Conservation (phyloP, 345 rosid species). For the Hevea brasiliensis region DNA sequence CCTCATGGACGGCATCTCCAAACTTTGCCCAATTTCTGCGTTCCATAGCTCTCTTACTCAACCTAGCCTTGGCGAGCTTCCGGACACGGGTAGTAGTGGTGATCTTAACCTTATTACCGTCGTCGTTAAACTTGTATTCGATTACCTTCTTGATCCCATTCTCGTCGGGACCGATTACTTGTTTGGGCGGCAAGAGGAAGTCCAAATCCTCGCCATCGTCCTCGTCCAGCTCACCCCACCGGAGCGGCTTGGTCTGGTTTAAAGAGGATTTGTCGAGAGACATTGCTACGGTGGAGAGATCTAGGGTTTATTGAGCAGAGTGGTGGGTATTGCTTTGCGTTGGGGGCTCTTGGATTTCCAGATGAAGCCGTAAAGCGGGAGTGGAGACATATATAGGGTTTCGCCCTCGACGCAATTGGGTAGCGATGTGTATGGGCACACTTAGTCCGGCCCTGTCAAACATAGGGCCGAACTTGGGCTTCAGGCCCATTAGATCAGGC, state of each 20-base stretch:
- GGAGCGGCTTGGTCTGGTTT: constrained; percentile 33
- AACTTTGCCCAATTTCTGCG: constrained; percentile 55
- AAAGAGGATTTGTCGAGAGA: not conserved
- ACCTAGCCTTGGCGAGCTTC: constrained; percentile 49
- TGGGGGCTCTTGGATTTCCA: too few relatives aligned
- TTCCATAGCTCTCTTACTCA: constrained; percentile 47
- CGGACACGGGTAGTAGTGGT: constrained; percentile 62
- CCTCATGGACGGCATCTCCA: constrained; percentile 55
- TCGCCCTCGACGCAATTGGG: too few relatives aligned
- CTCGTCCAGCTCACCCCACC: constrained; percentile 76
- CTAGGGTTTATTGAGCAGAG: not conserved
- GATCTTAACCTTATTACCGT: constrained; percentile 59
- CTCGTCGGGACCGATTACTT: constrained; percentile 77
- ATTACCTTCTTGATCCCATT: constrained; percentile 68
- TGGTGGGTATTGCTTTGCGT: too few relatives aligned
- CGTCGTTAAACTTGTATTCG: constrained; percentile 69
- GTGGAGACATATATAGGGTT: too few relatives aligned
- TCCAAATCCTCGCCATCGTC: constrained; percentile 69
- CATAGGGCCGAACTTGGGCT: too few relatives aligned
- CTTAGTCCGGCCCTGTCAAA: too few relatives aligned
- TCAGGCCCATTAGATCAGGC: too few relatives aligned
- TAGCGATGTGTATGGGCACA: too few relatives aligned
- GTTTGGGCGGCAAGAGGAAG: constrained; percentile 69
- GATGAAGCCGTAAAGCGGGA: too few relatives aligned
- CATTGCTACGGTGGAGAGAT: not conserved